Evolutionary conservation across 371 early-diverging fungal genomes (phyloP).

Genomic region (Nematocida ironsii): DNA sequence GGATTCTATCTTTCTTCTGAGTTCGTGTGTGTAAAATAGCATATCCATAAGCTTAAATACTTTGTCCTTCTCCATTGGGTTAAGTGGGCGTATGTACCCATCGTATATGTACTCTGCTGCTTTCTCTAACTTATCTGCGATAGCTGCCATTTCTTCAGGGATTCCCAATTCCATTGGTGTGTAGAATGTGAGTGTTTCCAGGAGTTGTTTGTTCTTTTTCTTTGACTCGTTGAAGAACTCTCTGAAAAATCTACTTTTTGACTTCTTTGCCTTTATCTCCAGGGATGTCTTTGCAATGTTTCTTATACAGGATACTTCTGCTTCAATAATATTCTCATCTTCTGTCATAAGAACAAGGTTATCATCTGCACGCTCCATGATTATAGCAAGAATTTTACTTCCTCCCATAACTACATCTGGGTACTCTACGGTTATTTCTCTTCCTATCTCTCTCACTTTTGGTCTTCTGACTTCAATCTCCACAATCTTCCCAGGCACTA

Average conservation of each 20-base stretch:
- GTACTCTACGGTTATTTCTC: not conserved
- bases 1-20: constrained; percentile 40
- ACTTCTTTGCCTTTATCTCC: not conserved
- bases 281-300: not conserved
- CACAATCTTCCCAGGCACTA: constrained; percentile 29
- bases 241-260: not conserved
- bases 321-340: not conserved
- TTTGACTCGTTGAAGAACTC: constrained; percentile 28
- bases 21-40: not conserved
- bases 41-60: not conserved
- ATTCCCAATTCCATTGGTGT: not conserved
- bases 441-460: not conserved
- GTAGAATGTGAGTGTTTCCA: not conserved
- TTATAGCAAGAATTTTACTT: not conserved
- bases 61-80: not conserved
- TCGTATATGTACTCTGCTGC: not conserved
- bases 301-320: not conserved
- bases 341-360: constrained; percentile 4
- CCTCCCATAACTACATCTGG: not conserved
- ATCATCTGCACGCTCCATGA: not conserved
- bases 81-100: not conserved
- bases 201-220: not conserved
- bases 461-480: not conserved
- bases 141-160: not conserved
- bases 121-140: not conserved